Evolutionary conservation across 257 asterid species (phyloP), one percentile per base, ranked within the genome.

Genomic region (Ilex asprella): DNA sequence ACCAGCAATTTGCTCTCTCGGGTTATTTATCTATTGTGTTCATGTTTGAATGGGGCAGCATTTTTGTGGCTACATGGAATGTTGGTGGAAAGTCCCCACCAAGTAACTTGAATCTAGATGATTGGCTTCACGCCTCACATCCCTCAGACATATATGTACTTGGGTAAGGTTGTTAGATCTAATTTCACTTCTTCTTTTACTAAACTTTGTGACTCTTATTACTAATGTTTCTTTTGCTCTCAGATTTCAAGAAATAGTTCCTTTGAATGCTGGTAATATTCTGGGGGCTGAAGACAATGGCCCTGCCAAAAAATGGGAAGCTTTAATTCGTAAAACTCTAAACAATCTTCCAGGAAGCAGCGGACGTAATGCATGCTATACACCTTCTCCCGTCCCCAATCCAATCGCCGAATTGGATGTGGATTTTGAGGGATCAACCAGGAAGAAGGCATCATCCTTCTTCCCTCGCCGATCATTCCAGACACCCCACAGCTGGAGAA

Each of bases 221-320:
- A 35, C 41, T 35, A 7, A 35, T 2, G 41, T 35, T 49, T 49
- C n/a, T 11, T 49, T 49, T 12, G 16, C 16, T 15, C 14, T 53
- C 30, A 93, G 99, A 51, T 93, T 93, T 81, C 97, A 93, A 84
- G 97, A 93, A 73, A 90, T 93, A 70, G 99, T 93, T 67, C 99
- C 97, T 56, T 64, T 93, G 59, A 93, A 89, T 73, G 97, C 99
- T 65, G 90, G 99, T 56, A 93, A 93, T 62, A 93, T 93, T 63
- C 82, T 93, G 39, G 99, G 87, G 11, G 96, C 99, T 44, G 99
- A 93, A 71, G 99, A 93, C 77, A 93, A 93, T 31, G 99, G 99
- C 27, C 99, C 99, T 30, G 96, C 99, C 30, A 89, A 87, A 60
- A 87, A 85, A 49, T 93, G 99, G 97, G 82, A 87, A 32, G 59